A percentile compares a stretch with the other conserved stretches of the same genome.
These are phyloP conservation scores for Emergomyces pasteurianus DNA, from an alignment of 2,329 filamentous ascomycete genomes.

Conservation along the genomic window DNA sequence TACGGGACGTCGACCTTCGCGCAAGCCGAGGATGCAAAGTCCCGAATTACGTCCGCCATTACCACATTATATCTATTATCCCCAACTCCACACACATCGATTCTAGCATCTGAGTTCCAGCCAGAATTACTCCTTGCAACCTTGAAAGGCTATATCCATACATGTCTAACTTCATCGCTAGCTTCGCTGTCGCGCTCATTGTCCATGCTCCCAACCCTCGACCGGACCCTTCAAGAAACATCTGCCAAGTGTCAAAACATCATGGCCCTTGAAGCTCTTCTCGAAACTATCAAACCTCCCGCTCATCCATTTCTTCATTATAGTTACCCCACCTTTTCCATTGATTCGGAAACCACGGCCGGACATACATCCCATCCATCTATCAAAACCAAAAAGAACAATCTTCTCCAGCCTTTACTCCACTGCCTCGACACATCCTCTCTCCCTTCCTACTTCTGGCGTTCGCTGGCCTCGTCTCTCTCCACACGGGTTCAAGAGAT, in stretches of 20 bases:
- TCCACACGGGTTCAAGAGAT: constrained; percentile 74
- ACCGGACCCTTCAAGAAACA: constrained; percentile 70
- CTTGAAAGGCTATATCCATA: constrained; percentile 71
- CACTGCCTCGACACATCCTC: constrained; percentile 75
- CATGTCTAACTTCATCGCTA: constrained; percentile 65
- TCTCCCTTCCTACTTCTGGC: constrained; percentile 85
- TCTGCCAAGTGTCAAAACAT: constrained; percentile 80
- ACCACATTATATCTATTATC: constrained; percentile 72
- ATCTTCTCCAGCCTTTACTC: constrained; percentile 61
- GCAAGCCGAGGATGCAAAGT: constrained; percentile 61
- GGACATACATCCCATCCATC: constrained; percentile 7
- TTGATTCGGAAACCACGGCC: constrained; percentile 9
- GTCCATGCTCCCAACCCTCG: constrained; percentile 66
- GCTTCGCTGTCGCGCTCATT: constrained; percentile 64
- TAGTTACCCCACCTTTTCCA: constrained; percentile 13
- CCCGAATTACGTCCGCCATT: constrained; percentile 61
- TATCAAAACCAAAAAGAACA: constrained; percentile 28
- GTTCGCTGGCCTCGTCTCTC: constrained; percentile 68
- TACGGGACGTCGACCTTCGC: constrained; percentile 39
- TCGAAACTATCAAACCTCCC: constrained; percentile 57
- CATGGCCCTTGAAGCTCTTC: constrained; percentile 69
- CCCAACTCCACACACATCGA: constrained; percentile 44
- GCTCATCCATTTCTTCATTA: constrained; percentile 50
- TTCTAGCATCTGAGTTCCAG: constrained; percentile 37
- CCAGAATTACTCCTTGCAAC: constrained; percentile 64